Evolutionary conservation across 129 eudicot species (phyloP), one percentile per base, ranked within the genome.

Genomic region (Dittrichia graveolens): DNA sequence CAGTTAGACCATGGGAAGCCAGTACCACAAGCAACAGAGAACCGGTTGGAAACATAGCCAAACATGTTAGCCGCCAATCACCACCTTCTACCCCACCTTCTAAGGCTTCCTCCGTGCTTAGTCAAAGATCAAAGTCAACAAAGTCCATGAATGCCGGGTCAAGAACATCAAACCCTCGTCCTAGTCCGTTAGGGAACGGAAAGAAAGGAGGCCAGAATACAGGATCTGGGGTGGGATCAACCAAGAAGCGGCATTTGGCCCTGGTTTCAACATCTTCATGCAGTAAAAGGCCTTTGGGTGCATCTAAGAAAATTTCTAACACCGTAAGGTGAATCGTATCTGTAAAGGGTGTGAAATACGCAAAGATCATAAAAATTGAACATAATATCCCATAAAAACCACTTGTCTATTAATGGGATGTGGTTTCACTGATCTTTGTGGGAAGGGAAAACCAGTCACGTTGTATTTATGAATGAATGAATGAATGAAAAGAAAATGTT

Each of bases 1-100:
- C 84, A 5, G 78, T 86, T 41, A 84, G 92, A n/a, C 97, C 95
- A 69, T 84, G 88, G 92, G 95, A 91, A 64, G 65, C 75, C n/a
- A 69, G 77, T 72, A 69, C 69, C 67, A 54, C 62, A 40, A 47
- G 15, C 63, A 38, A 60, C 71, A 59, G 76, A 54, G 80, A 82
- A 46, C 37, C 60, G 16, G 82, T 35, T 50, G 60, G 48, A 68
- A 14, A 8, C 34, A 6, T 8, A 24, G 31, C 31, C 31, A 24
- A 24, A 24, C 31, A 24, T 24, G 76, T 81, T 2, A 83, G 93
- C 73, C 84, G 86, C 61, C 85, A 82, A 67, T 87, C 89, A 16
- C 84, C 89, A 19, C 85, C 92, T 42, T 82, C 88, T 19, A 83
- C 83, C n/a, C 78, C 90, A 52, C 78, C 7, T 16, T 37, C 46